Base-by-base conservation (phyloP, 257 asterid species). In the Ballota nigra region DNA sequence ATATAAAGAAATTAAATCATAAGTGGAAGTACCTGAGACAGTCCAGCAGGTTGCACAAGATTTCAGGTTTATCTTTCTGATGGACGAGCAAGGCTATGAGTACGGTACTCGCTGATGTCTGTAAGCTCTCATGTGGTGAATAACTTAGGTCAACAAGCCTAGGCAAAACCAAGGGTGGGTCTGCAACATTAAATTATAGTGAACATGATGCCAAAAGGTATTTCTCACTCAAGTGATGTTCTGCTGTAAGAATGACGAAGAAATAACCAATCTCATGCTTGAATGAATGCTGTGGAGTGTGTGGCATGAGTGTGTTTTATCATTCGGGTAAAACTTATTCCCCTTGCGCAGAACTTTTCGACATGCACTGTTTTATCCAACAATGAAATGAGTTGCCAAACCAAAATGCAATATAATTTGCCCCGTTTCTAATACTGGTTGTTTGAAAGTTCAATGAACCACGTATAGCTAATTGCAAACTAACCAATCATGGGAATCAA, bases 1-100 rank as follows among this genome's bases (percentile, higher is more conserved):
- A 66, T 10, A 51, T 33, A 61, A 47, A 40, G n/a, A 12, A 19
- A 28, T 20, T 13, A 10, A 9, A 52, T 2, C 47, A 26, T 19
- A 19, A 38, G 53, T 55, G 56, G 19, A 34, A 77, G 63, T 81
- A 90, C 97, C 98, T 86, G 79, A 92, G 82, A 78, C 85, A 82
- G 82, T 92, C 96, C 24, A 92, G 92, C 80, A 92, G 87, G 84
- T 82, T 60, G 82, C 93, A 87, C 84, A 90, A 69, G 68, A 85
- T 79, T 72, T 83, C 85, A 53, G 96, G 89, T 63, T 85, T 84
- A 57, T 88, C 86, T 82, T 85, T 83, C 77, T 87, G 87, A 70
- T 79, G 76, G 75, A 83, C 80, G 77, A 92, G 80, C 84, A 92
- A 78, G 63, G 89, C 85, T 41, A 81, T 34, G 69, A 90, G 85